These are phyloP conservation scores for Pseudogymnoascus sp. DNA, from an alignment of 2,329 filamentous ascomycete genomes.

Conservation along the genomic window DNA sequence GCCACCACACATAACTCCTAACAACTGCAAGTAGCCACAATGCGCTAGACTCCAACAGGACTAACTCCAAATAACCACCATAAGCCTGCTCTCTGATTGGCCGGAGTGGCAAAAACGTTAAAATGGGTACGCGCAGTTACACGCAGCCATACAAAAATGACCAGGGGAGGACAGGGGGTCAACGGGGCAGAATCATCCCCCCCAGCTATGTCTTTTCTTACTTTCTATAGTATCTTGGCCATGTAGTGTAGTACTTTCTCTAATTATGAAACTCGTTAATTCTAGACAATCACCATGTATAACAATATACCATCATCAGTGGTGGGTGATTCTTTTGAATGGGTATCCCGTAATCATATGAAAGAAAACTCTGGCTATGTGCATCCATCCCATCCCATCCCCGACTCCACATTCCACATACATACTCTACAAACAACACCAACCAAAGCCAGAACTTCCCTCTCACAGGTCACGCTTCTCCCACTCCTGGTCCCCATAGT, in stretches of 20 bases:
- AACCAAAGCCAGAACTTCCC: background rate
- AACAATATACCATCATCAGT: too few relatives aligned
- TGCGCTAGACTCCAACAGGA: background rate
- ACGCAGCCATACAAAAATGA: background rate
- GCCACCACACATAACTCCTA: background rate
- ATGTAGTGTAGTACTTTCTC: background rate
- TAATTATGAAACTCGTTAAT: background rate
- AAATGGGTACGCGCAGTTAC: constrained; percentile 4
- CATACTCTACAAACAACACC: background rate
- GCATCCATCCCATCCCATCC: background rate
- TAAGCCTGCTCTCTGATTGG: background rate
- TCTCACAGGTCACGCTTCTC: constrained; percentile 26
- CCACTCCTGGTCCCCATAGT: constrained; percentile 50
- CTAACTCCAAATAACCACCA: background rate
- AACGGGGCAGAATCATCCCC: background rate
- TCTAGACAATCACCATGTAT: background rate
- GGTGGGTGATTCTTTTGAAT: background rate
- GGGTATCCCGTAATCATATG: background rate
- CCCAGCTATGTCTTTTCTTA: background rate
- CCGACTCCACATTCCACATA: background rate
- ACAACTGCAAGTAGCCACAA: background rate
- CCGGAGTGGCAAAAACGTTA: background rate
- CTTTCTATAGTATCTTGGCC: too few relatives aligned
- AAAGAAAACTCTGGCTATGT: background rate
- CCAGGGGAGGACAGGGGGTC: background rate